phyloP scores from a whole-genome alignment of 805 yeast genomes.

The Nadsonia fulvescens region DNA sequence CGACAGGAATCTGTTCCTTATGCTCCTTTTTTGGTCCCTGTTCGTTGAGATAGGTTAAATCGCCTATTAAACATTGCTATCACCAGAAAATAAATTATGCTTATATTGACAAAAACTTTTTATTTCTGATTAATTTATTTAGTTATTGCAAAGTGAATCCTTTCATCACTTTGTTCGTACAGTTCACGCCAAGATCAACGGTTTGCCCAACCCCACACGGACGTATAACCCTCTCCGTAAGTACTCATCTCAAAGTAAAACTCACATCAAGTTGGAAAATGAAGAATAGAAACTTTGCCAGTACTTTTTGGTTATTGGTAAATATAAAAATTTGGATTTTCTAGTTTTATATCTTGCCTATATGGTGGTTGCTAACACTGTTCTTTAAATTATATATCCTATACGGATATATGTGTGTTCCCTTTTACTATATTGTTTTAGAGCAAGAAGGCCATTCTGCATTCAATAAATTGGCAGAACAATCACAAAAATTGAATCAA shows the following conservation, averaged over 20 bases:
- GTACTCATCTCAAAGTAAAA: neutral
- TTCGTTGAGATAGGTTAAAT: too few species aligned
- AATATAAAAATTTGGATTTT: too few species aligned
- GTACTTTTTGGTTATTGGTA: too few species aligned
- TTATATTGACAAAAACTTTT: neutral
- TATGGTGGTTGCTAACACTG: too few species aligned
- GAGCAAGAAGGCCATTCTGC: too few species aligned
- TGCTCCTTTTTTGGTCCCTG: too few species aligned
- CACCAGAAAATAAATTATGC: neutral
- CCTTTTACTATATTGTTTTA: too few species aligned
- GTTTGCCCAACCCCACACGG: constrained; percentile 1
- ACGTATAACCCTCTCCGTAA: constrained; percentile 4
- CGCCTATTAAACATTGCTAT: neutral
- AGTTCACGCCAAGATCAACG: constrained; percentile 4
- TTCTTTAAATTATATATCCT: too few species aligned
- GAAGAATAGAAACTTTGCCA: constrained; percentile 1
- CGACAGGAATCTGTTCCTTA: too few species aligned
- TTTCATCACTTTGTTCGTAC: constrained; percentile 5
- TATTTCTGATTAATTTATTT: neutral
- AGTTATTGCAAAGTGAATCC: constrained; percentile 3
- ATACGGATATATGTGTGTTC: too few species aligned
- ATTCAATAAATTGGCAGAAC: too few species aligned
- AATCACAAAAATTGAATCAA: constrained; percentile 4
- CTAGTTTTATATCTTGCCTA: too few species aligned
- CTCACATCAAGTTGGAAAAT: constrained; percentile 2